Evolutionary conservation across 768 basidiomycete genomes (phyloP).

Genomic region (Mycena maculata): DNA sequence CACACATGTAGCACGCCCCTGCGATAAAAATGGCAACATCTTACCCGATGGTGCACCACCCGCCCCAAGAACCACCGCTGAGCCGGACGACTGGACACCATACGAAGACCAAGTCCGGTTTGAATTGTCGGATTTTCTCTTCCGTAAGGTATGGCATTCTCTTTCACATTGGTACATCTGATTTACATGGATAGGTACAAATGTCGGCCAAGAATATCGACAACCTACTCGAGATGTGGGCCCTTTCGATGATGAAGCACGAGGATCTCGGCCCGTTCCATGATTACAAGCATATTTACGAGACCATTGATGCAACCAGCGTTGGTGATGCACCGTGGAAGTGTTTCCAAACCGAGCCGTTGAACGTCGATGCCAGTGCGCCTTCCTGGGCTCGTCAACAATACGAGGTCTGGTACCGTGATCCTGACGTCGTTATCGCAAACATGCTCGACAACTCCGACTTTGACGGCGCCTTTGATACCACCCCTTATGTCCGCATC

Average conservation of each 20-base stretch:
- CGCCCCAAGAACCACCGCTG: neutral
- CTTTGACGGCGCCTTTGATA: conserved; percentile 47
- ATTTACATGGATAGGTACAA: neutral
- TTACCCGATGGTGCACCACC: neutral
- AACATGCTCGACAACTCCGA: conserved; percentile 48
- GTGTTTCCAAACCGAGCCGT: conserved; percentile 4
- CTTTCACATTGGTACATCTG: neutral
- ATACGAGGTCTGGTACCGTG: conserved; percentile 20
- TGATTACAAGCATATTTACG: neutral
- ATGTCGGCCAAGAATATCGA: neutral
- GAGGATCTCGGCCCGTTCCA: conserved; percentile 35
- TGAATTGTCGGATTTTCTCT: conserved; percentile 36
- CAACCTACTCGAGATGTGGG: conserved; percentile 28
- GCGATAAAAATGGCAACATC: neutral
- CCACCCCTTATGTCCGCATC: conserved; percentile 41
- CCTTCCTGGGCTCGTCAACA: conserved; percentile 16
- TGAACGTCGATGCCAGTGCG: neutral
- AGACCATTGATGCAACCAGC: conserved; percentile 1
- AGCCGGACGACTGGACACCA: conserved; percentile 36
- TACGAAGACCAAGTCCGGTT: conserved; percentile 34
- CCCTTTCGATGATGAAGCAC: conserved; percentile 23
- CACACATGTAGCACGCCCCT: neutral
- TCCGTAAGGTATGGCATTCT: conserved; percentile 6
- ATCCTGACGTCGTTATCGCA: conserved; percentile 35
- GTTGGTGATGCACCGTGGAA: conserved; percentile 1